Base-by-base conservation (phyloP, 768 basidiomycete genomes). In the Xerocomellus dryophilus region DNA sequence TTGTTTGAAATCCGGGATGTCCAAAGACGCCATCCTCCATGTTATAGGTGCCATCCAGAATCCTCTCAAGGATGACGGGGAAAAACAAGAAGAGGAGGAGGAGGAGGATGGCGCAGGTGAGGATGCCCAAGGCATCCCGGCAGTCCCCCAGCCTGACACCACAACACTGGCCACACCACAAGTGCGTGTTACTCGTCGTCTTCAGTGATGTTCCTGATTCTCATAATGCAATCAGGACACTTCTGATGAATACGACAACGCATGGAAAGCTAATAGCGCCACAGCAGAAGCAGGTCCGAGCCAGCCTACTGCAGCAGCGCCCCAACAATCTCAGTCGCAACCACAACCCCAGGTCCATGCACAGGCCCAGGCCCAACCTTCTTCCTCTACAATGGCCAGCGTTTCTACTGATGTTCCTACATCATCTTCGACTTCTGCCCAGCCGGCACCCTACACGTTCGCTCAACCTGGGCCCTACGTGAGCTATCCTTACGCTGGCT, bases 201-300 rank as follows among this genome's bases (percentile, higher is more conserved):
- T 29, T 41, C 8, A 2, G 31, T 15, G 39, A 41, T 44, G 10
- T 29, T 36, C 11, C 31, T 49, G 18, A 51, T 51, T 54, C 62
- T 59, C 57, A 57, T 41, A 21, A 20, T 25, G 12, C 39, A 51
- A 66, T 32, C 64, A 78, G 76, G 72, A 69, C n/a, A 73, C 77
- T 29, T 64, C 76, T 7, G 78, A 82, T 48, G 80, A 81, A 38
- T 86, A 79, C 51, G 76, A 78, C 41, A 78, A 82, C 38, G 82
- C 83, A 2, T 87, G 85, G 85, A 80, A 79, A 49, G 81, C 82
- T 15, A 82, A 82, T 58, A 77, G 76, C 20, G 81, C 76, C 15
- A 65, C 73, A 5, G 60, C 71, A 7, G 75, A 71, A 52, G 60
- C 65, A 29, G 63, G 63, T 18, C 21, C 68, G 36, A 64, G 67